Evolutionary conservation across 2,329 filamentous ascomycete genomes (phyloP).

Genomic region (Pseudofabraea citricarpa): DNA sequence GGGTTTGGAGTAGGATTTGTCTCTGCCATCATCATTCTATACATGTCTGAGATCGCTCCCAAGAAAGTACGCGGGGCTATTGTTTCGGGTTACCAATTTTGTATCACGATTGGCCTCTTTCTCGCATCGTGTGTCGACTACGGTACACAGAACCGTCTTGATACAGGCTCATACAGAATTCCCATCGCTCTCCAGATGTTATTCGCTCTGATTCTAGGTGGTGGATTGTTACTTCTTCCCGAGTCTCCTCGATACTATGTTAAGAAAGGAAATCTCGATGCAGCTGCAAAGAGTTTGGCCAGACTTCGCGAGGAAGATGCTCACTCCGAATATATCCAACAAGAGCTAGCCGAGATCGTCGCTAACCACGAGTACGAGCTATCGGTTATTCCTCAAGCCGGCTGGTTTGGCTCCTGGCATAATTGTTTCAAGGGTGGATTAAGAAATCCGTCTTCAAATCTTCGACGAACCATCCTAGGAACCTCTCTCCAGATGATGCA

Average conservation of each 20-base stretch:
- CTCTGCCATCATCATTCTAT: slow-evolving; percentile 74
- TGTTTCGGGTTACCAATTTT: slow-evolving; percentile 81
- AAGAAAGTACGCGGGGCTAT: slow-evolving; percentile 73
- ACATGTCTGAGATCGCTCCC: slow-evolving; percentile 61
- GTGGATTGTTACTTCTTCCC: slow-evolving; percentile 70
- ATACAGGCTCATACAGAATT: slow-evolving; percentile 71
- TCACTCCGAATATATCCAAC: slow-evolving; percentile 70
- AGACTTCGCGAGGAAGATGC: slow-evolving; percentile 69
- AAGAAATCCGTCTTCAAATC: slow-evolving; percentile 56
- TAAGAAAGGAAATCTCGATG: slow-evolving; percentile 66
- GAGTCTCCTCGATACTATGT: slow-evolving; percentile 85
- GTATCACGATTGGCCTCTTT: slow-evolving; percentile 74
- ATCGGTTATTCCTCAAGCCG: slow-evolving; percentile 57
- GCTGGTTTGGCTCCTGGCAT: slow-evolving; percentile 65
- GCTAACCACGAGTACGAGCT: slow-evolving; percentile 87
- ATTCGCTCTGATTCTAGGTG: slow-evolving; percentile 72
- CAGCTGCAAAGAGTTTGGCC: slow-evolving; percentile 57
- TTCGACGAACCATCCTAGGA: slow-evolving; percentile 67
- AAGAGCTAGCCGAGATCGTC: slow-evolving; percentile 78
- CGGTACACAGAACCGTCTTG: slow-evolving; percentile 54
- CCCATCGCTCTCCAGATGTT: slow-evolving; percentile 75
- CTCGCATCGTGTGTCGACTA: slow-evolving; percentile 73
- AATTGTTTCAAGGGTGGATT: slow-evolving; percentile 64
- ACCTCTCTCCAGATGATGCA: slow-evolving; percentile 78
- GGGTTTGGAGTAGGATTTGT: slow-evolving; percentile 78